Conservation (phyloP, 2,329 filamentous ascomycete species). For the Herpotrichia juniperi region DNA sequence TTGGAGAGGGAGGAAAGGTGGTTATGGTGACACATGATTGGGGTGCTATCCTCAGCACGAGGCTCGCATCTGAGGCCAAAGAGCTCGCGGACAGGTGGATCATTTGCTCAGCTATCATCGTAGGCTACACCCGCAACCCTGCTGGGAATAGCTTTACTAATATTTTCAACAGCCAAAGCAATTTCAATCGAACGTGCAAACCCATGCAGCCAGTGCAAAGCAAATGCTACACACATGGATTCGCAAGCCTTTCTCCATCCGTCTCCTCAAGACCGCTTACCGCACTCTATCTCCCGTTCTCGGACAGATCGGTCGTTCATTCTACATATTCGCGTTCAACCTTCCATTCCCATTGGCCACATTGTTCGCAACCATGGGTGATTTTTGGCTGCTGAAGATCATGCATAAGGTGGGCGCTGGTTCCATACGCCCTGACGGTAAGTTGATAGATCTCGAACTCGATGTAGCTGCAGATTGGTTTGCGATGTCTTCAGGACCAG, state of each 20-base stretch:
- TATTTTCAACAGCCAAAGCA: slow-evolving; percentile 46
- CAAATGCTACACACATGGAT: slow-evolving; percentile 59
- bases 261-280: slow-evolving; percentile 53
- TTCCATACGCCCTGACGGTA: slow-evolving; percentile 17
- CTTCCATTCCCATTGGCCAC: slow-evolving; percentile 54
- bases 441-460: slow-evolving; percentile 13
- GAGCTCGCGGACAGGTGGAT: slow-evolving; percentile 63
- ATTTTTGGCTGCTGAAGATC: slow-evolving; percentile 54
- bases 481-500: slow-evolving; percentile 60
- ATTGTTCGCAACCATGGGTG: slow-evolving; percentile 55
- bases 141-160: background rate
- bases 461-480: slow-evolving; percentile 53
- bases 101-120: slow-evolving; percentile 59
- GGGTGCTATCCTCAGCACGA: slow-evolving; percentile 59
- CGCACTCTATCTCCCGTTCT: slow-evolving; percentile 54
- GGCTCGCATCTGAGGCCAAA: slow-evolving; percentile 64
- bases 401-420: slow-evolving; percentile 49
- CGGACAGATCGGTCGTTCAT: slow-evolving; percentile 56
- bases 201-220: slow-evolving; percentile 49
- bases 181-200: slow-evolving; percentile 49
- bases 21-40: slow-evolving; percentile 62
- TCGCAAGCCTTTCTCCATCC: slow-evolving; percentile 51
- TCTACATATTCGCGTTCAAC: slow-evolving; percentile 62
- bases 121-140: slow-evolving; percentile 40
- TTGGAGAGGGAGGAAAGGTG: slow-evolving; percentile 32